These are phyloP conservation scores for Mortierella sp. DNA, from an alignment of 371 early-diverging fungal species.

Conservation along the genomic window DNA sequence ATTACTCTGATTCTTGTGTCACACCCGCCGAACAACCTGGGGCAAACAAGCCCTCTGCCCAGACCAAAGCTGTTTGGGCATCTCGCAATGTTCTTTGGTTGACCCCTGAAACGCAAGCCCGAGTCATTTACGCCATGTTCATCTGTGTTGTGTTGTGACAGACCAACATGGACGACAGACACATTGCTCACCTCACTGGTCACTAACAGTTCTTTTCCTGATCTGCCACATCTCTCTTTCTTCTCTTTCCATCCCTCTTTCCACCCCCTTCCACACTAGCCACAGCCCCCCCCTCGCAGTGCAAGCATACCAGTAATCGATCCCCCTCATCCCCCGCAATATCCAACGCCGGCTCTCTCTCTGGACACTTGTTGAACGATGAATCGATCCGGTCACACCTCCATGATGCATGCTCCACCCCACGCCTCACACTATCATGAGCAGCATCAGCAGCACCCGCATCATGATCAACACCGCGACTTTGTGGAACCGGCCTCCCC, in stretches of 20 bases:
- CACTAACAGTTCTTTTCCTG: not conserved
- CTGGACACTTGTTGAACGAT: not conserved
- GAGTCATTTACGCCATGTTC: too few relatives aligned
- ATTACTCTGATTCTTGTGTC: not conserved
- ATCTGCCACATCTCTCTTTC: not conserved
- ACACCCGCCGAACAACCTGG: not conserved
- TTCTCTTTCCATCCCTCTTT: not conserved
- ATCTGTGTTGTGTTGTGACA: too few relatives aligned
- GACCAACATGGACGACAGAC: too few relatives aligned
- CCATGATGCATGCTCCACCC: slow-evolving; percentile 8
- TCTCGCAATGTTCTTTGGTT: not conserved
- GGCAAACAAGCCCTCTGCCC: too few relatives aligned
- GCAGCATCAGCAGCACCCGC: slow-evolving; percentile 12
- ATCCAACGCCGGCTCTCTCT: too few relatives aligned
- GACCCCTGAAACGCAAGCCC: slow-evolving; percentile 23
- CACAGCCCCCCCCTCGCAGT: too few relatives aligned
- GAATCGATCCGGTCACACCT: slow-evolving; percentile 13
- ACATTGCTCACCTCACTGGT: not conserved
- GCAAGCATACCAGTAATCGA: too few relatives aligned
- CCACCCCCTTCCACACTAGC: not conserved
- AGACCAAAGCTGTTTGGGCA: not conserved
- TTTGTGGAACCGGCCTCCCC: slow-evolving; percentile 7
- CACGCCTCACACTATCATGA: slow-evolving; percentile 13
- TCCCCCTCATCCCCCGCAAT: too few relatives aligned
- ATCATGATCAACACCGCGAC: too few relatives aligned